phyloP scores from a whole-genome alignment of 2,329 filamentous ascomycete species.

The Diaporthe helianthi region DNA sequence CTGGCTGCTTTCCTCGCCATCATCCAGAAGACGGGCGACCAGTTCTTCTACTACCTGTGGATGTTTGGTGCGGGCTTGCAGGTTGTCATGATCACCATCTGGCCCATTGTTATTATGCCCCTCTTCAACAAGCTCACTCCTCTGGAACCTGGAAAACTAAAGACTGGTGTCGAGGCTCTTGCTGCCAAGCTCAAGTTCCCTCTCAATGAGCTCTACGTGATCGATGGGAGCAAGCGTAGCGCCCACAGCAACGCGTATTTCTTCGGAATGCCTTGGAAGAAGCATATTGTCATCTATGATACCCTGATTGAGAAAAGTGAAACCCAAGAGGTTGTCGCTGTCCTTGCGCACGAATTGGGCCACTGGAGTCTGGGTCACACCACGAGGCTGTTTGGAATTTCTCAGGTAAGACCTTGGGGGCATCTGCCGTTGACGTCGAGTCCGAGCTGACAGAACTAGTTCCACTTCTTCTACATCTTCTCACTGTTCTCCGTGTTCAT shows the following conservation, averaged over 20 bases:
- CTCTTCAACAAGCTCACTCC: slow-evolving; percentile 98
- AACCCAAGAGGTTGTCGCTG: slow-evolving; percentile 89
- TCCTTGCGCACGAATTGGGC: slow-evolving; percentile 93
- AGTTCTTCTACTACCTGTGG: slow-evolving; percentile 99
- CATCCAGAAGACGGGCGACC: slow-evolving; percentile 89
- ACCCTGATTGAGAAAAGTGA: slow-evolving; percentile 96
- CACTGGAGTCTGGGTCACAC: slow-evolving; percentile 98
- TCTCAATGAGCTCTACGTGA: slow-evolving; percentile 90
- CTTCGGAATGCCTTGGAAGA: slow-evolving; percentile 98
- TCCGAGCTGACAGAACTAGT: slow-evolving; percentile 56
- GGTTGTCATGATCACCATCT: slow-evolving; percentile 94
- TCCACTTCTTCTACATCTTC: slow-evolving; percentile 96
- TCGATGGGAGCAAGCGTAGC: slow-evolving; percentile 88
- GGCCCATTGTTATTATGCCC: slow-evolving; percentile 91
- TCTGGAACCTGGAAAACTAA: slow-evolving; percentile 84
- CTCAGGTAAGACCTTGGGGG: slow-evolving; percentile 64
- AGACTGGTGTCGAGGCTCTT: slow-evolving; percentile 84
- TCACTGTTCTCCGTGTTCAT: slow-evolving; percentile 96
- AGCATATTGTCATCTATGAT: slow-evolving; percentile 99
- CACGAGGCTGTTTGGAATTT: slow-evolving; percentile 86
- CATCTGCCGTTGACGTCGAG: background rate
- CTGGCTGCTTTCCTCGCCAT: slow-evolving; percentile 93
- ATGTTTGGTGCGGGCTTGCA: slow-evolving; percentile 88
- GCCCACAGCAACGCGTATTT: slow-evolving; percentile 95
- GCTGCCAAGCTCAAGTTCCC: slow-evolving; percentile 88